Percentiles rank a stretch among this genome's conserved stretches.
Evolutionary conservation across 805 yeast species (phyloP).

Genomic region (Schizosaccharomyces osmophilus): DNA sequence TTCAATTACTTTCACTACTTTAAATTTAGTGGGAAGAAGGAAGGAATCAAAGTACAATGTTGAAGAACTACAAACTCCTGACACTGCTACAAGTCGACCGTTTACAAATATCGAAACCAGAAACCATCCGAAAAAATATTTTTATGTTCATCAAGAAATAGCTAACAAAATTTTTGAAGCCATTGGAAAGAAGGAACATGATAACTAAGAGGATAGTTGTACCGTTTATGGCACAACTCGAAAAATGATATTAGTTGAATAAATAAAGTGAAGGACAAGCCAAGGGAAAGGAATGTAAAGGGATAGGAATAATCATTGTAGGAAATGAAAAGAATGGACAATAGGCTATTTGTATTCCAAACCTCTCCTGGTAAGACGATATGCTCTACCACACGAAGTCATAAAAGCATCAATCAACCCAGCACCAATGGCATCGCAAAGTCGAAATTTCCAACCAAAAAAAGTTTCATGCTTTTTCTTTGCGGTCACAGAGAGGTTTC

Average conservation of each 20-base stretch:
- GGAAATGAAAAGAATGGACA: neutral
- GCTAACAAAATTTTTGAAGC: neutral
- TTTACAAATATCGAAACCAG: neutral
- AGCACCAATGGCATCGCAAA: slow-evolving; percentile 1
- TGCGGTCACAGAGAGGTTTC: neutral
- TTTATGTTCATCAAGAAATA: neutral
- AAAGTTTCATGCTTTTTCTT: neutral
- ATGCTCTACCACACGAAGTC: neutral
- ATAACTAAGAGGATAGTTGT: neutral
- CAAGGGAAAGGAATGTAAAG: neutral
- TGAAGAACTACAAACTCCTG: neutral
- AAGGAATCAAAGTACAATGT: neutral
- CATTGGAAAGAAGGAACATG: neutral
- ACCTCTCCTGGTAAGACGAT: neutral
- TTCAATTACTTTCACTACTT: neutral
- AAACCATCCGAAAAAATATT: neutral
- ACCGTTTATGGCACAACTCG: too few species aligned
- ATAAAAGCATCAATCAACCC: neutral
- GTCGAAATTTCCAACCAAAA: slow-evolving; percentile 1
- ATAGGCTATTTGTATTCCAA: neutral
- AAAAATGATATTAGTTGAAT: too few species aligned
- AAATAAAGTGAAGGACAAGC: neutral
- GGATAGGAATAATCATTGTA: neutral
- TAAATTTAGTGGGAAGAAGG: neutral
- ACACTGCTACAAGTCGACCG: neutral